These are phyloP conservation scores for Jaenimonas drosophilae DNA, from an alignment of 208 protist species.

Conservation along the genomic window DNA sequence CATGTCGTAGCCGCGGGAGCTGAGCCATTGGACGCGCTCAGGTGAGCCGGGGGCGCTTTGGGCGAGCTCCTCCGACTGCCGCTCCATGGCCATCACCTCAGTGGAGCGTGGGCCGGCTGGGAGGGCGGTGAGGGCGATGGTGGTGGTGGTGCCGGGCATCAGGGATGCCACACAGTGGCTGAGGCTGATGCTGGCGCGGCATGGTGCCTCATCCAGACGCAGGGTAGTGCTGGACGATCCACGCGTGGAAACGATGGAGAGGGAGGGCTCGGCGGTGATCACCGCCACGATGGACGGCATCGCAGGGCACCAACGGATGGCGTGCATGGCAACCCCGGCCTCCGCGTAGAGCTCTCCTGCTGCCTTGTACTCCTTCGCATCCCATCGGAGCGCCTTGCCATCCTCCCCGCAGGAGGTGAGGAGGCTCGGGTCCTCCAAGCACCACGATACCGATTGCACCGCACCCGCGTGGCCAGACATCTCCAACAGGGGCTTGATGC, in stretches of 20 bases:
- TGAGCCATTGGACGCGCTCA: slow-evolving; percentile 59
- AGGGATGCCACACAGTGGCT: no score
- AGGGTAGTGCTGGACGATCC: no score
- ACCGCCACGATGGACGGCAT: slow-evolving; percentile 85
- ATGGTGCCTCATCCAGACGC: no score
- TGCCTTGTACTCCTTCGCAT: slow-evolving; percentile 75
- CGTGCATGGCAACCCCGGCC: slow-evolving; percentile 87
- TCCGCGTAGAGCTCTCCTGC: slow-evolving; percentile 57
- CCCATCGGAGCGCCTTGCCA: slow-evolving; percentile 93
- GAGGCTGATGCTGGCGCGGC: no score
- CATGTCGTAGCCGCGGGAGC: slow-evolving; percentile 23
- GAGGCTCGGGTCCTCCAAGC: slow-evolving; percentile 77
- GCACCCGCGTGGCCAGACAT: slow-evolving; percentile 78
- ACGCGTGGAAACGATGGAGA: slow-evolving; percentile 66
- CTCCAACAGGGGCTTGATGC: slow-evolving; percentile 75
- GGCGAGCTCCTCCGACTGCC: slow-evolving; percentile 12
- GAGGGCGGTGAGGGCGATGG: no score
- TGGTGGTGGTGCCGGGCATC: no score
- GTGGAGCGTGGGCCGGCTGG: no score
- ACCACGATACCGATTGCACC: slow-evolving; percentile 93
- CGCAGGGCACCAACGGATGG: slow-evolving; percentile 92
- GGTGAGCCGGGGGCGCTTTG: slow-evolving; percentile 17
- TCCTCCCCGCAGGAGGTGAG: slow-evolving; percentile 92
- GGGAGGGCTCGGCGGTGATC: slow-evolving; percentile 72
- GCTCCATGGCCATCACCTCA: slow-evolving; percentile 16